phyloP scores from a whole-genome alignment of 345 rosid genomes.

The Pugionium dolabratum region DNA sequence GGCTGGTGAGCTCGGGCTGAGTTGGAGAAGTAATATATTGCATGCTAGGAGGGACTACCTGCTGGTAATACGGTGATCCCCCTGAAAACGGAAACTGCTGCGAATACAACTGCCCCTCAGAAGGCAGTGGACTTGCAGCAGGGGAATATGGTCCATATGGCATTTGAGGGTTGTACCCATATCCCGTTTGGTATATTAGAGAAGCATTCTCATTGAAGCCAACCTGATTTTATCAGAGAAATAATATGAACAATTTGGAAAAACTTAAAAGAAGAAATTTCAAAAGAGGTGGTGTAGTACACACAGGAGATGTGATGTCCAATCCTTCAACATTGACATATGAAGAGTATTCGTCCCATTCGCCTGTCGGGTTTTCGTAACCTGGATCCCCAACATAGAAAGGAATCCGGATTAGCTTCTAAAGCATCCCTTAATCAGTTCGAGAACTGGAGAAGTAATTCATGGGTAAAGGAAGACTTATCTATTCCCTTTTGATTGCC shows the following conservation, averaged over 20 bases:
- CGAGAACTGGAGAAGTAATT: conserved; percentile 15
- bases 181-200: conserved; percentile 73
- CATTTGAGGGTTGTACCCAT: conserved; percentile 81
- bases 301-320: conserved; percentile 73
- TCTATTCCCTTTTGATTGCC: neutral
- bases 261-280: neutral
- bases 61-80: conserved; percentile 63
- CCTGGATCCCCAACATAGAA: conserved; percentile 46
- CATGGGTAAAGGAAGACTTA: conserved; percentile 9
- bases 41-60: conserved; percentile 67
- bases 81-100: conserved; percentile 78
- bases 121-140: conserved; percentile 73
- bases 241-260: conserved; percentile 5
- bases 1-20: conserved; percentile 60
- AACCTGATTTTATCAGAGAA: conserved; percentile 47
- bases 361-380: conserved; percentile 61
- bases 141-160: conserved; percentile 91
- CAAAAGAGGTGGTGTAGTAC: conserved; percentile 37
- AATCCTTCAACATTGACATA: conserved; percentile 69
- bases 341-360: conserved; percentile 77
- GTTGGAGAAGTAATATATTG: conserved; percentile 70
- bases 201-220: conserved; percentile 77
- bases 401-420: conserved; percentile 23
- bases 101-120: conserved; percentile 70
- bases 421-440: neutral